Percentiles rank a stretch among this genome's conserved stretches.
Conservation (phyloP, 768 basidiomycete genomes). For the Auriculariales sp. region DNA sequence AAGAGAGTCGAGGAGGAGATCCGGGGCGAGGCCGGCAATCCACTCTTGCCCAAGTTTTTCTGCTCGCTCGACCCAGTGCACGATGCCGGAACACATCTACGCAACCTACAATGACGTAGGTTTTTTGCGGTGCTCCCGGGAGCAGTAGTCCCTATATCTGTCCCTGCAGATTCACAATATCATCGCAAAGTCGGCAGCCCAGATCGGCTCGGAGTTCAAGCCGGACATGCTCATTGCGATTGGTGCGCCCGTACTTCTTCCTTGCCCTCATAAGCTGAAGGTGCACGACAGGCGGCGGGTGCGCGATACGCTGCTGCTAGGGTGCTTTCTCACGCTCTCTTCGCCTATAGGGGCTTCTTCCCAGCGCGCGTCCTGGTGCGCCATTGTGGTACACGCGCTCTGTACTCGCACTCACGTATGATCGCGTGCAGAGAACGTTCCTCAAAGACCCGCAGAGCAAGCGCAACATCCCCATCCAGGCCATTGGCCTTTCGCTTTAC, state of each 20-base stretch:
- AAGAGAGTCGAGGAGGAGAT: too few species aligned
- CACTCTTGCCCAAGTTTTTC: too few species aligned
- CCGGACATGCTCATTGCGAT: constrained; percentile 82
- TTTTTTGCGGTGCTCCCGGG: too few species aligned
- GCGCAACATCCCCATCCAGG: constrained; percentile 81
- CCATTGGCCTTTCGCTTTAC: constrained; percentile 91
- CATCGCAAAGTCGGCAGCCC: constrained; percentile 48
- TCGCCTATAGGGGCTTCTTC: constrained; percentile 66
- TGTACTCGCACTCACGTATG: not conserved
- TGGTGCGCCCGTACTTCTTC: constrained; percentile 25
- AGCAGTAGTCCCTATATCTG: too few species aligned
- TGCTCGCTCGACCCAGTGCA: too few species aligned
- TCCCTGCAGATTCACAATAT: constrained; percentile 89
- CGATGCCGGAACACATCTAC: constrained; percentile 50
- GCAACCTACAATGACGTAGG: constrained; percentile 87
- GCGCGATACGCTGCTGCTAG: too few species aligned
- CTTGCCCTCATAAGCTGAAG: not conserved
- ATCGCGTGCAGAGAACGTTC: constrained; percentile 55
- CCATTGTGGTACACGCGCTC: not conserved
- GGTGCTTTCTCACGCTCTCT: constrained; percentile 6
- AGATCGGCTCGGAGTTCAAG: constrained; percentile 65
- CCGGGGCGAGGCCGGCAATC: too few species aligned
- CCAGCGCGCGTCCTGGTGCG: constrained; percentile 71
- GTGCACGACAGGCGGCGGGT: too few species aligned
- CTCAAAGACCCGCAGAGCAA: constrained; percentile 54